Percentiles rank a stretch among this genome's conserved stretches.
phyloP scores from a whole-genome alignment of 345 rosid species.

The Euphorbia pulcherrima region DNA sequence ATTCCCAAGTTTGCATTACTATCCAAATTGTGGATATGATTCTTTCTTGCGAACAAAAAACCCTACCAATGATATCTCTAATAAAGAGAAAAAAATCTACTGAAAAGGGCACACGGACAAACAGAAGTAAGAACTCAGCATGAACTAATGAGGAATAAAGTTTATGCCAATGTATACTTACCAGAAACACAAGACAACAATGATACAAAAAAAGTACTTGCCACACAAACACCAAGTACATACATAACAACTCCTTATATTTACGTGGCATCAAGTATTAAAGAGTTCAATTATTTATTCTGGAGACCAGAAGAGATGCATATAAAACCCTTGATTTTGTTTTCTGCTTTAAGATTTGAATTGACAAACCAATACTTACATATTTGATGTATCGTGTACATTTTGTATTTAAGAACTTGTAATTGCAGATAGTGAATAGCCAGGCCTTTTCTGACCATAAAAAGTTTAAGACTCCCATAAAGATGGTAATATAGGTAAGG shows the following conservation, averaged over 20 bases:
- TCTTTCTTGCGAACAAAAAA: neutral
- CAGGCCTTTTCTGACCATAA: neutral
- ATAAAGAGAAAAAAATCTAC: neutral
- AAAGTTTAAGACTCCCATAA: no score
- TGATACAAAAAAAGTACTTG: neutral
- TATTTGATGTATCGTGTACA: neutral
- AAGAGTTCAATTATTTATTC: neutral
- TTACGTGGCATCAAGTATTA: neutral
- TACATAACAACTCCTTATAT: neutral
- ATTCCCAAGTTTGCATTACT: neutral
- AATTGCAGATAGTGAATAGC: neutral
- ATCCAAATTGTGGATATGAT: neutral
- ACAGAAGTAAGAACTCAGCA: neutral
- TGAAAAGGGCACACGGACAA: neutral
- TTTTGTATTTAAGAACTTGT: slow-evolving; percentile 1
- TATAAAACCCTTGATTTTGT: neutral
- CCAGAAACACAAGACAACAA: neutral
- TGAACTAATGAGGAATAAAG: neutral
- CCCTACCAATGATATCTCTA: neutral
- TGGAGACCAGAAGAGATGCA: neutral
- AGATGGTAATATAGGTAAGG: no score
- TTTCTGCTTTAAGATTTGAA: neutral
- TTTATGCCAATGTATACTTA: neutral
- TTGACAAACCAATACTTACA: neutral
- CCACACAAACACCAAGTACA: neutral